These are phyloP conservation scores for Monilinia laxa DNA, from an alignment of 2,329 filamentous ascomycete genomes.

Conservation along the genomic window DNA sequence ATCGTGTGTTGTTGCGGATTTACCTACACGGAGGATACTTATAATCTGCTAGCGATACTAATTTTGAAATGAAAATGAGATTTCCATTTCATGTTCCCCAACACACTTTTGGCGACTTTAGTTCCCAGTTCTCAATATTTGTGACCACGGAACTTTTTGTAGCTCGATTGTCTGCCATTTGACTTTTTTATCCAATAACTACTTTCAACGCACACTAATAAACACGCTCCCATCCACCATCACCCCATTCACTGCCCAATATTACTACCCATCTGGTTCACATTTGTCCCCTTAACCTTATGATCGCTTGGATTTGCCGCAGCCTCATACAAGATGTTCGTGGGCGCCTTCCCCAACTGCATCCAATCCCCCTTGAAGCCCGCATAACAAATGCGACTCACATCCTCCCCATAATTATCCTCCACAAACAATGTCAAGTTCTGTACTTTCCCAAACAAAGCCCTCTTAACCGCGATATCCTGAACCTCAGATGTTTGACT, in stretches of 20 bases:
- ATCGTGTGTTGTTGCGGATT: not conserved
- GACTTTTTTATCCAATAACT: not conserved
- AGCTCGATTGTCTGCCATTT: not conserved
- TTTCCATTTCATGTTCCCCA: not conserved
- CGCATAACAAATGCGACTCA: constrained; percentile 75
- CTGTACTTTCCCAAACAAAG: constrained; percentile 82
- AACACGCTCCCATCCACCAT: not conserved
- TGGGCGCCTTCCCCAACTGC: constrained; percentile 76
- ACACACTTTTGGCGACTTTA: not conserved
- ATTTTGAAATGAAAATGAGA: not conserved
- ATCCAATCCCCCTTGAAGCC: constrained; percentile 96
- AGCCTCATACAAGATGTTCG: constrained; percentile 88
- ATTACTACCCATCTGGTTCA: constrained; percentile 56
- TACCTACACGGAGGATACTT: not conserved
- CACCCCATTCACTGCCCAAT: constrained; percentile 43
- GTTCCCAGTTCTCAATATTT: not conserved
- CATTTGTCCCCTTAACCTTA: constrained; percentile 57
- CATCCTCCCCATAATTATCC: constrained; percentile 82
- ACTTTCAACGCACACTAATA: not conserved
- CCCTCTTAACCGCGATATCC: constrained; percentile 84
- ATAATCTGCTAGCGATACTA: too few relatives aligned
- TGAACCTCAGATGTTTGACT: constrained; percentile 78
- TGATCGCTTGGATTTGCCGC: constrained; percentile 91
- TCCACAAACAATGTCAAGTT: constrained; percentile 83
- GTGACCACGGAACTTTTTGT: not conserved